Base-by-base conservation (phyloP, 805 yeast species). In the Scheffersomyces amazonensis region DNA sequence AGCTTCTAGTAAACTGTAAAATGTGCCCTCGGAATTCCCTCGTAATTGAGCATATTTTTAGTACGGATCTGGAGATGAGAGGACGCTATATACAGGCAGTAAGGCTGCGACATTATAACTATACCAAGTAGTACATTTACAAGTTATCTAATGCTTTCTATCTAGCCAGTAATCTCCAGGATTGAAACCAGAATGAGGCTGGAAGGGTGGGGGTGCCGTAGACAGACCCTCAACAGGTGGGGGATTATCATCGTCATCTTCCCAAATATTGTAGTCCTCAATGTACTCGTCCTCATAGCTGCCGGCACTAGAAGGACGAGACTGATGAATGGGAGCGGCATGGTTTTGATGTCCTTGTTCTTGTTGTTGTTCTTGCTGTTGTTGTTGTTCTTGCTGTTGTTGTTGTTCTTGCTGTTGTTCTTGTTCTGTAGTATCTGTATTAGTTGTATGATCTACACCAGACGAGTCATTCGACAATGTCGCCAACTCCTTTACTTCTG, bases 161-260 rank as follows among this genome's bases (percentile, higher is more conserved):
- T 71, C 77, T 42, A 62, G 69, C 70, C 75, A 74, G 50, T 76
- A 76, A 48, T 75, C 80, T 4, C 63, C 73, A 6, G 40, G 39
- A 12, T 50, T 48, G 47, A 65, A 76, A 3, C 79, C 78, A 1
- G 77, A 71, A 39, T 63, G 66, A 4, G 69, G 66, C 31, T 59
- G 59, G 46, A 76, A 76, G 2, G 67, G 61, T 10, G 78, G 76
- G 1, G 73, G 75, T 22, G 16, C 32, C 2, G 22, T 30, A 13
- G 42, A 20, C 3, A 33, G 12, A 13, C 31, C 40, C 9, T 20
- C 40, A 13, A 9, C 30, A n/a, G 35, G 16, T n/a, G 30, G 37
- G 11, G 34, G 34, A 23, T 35, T 23, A 21, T 31, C 32, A 25
- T 41, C 47, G 12, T 37, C 46, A 16, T 37, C 46, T 13, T 37